Evolutionary conservation across 129 eudicot species (phyloP), one percentile per base, ranked within the genome.

Genomic region (Flaveria linearis): DNA sequence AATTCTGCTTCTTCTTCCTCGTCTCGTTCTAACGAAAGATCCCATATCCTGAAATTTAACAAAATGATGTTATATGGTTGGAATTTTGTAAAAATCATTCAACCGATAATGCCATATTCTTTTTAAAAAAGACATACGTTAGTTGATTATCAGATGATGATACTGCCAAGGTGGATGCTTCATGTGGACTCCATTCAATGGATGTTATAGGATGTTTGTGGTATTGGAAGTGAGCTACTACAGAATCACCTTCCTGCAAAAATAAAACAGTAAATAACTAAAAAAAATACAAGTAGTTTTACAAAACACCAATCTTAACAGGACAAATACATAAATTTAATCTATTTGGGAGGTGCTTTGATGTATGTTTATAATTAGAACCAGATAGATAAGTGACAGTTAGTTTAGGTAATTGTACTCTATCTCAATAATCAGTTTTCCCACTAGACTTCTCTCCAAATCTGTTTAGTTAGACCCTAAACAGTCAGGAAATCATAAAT

Each of bases 1-100:
- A 94, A 94, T 41, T 91, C 99, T 0, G 97, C 96, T 78, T 89
- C 99, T 87, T 95, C 97, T 87, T 95, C 99, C 65, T 95, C 97
- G n/a, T 95, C 99, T 41, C 96, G 88, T 82, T 95, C 97, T 15
- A 91, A 74, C 23, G 99, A 86, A 9, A 95, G 87, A 69, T 91
- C 99, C 99, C 99, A 95, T 69, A 95, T 82, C 46, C 99, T 95
- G 84, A 80, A 84, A 75, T 68, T 46, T 23, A 60, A 58, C 7
- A 6, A 39, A 13, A 7, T 66, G 56, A 28, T 62, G 70, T 46
- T 52, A 60, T 41, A 17, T 12, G 20, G 51, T 22, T 20, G 39
- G 18, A 20, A 42, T 30, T 18, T 7, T 9, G 64, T 49, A 71
- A 52, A 70, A 43, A 22, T 4, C 41, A 13, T 81, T 69, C 55